Conservation (phyloP, 257 asterid species). For the Gentiana dahurica region DNA sequence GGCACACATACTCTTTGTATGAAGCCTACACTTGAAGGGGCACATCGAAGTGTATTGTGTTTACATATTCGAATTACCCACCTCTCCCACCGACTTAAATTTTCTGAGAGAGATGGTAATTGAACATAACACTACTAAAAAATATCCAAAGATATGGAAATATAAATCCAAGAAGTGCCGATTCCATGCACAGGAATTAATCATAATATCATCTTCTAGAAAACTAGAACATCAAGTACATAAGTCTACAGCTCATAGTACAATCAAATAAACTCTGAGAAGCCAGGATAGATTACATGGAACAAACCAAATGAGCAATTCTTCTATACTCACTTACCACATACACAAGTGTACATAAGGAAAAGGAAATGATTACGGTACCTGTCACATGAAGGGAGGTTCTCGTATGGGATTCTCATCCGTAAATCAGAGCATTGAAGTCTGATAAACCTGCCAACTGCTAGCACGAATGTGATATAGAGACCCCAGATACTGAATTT, state of each 20-base stretch:
- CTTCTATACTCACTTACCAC: neutral
- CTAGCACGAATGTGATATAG: conserved; percentile 95
- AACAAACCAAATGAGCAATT: neutral
- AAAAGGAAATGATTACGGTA: conserved; percentile 11
- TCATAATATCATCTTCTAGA: neutral
- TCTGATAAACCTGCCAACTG: conserved; percentile 95
- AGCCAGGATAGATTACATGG: neutral
- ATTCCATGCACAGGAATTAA: no score
- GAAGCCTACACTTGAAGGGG: no score
- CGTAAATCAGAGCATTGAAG: conserved; percentile 93
- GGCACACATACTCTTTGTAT: no score
- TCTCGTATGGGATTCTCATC: conserved; percentile 97
- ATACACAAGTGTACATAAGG: no score
- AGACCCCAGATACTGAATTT: conserved; percentile 99
- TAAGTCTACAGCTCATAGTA: neutral
- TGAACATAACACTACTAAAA: no score
- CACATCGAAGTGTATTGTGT: no score
- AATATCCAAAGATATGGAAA: no score
- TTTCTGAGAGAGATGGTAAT: no score
- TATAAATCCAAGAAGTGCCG: no score
- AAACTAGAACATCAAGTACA: neutral
- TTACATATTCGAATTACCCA: no score
- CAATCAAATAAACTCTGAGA: neutral
- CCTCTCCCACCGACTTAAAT: no score
- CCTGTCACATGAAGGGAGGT: conserved; percentile 99